Conservation (phyloP, 768 basidiomycete genomes). For the Sarcodon aspratus region DNA sequence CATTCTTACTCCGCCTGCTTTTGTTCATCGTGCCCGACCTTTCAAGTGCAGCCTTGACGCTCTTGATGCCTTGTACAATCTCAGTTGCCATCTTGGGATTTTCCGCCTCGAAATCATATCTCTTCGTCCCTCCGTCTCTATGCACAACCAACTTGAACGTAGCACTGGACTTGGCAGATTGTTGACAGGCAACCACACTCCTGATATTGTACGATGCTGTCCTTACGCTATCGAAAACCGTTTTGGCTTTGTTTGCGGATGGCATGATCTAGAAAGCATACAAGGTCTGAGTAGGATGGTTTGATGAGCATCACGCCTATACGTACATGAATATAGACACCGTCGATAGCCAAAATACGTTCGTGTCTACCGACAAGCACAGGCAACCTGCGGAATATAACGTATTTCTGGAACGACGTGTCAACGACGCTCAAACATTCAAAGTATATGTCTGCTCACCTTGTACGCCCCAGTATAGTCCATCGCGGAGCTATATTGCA, state of each 20-base stretch:
- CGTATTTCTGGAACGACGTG: constrained; percentile 57
- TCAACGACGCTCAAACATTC: neutral
- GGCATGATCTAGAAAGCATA: constrained; percentile 66
- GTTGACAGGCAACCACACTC: constrained; percentile 73
- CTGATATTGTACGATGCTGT: constrained; percentile 91
- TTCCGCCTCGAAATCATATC: constrained; percentile 97
- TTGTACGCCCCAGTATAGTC: constrained; percentile 85
- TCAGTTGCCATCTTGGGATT: constrained; percentile 72
- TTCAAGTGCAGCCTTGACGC: constrained; percentile 53
- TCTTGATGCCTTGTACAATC: constrained; percentile 64
- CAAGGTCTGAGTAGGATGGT: constrained; percentile 5
- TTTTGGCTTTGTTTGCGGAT: constrained; percentile 62
- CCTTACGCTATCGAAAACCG: constrained; percentile 81
- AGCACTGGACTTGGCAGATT: constrained; percentile 68
- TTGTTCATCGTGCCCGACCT: constrained; percentile 52
- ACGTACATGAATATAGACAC: constrained; percentile 81
- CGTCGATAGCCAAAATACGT: constrained; percentile 87
- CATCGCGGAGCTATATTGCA: constrained; percentile 39
- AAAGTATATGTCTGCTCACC: constrained; percentile 24
- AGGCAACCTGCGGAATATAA: constrained; percentile 88
- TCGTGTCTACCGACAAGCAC: constrained; percentile 89
- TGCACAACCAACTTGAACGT: constrained; percentile 86
- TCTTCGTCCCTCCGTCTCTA: constrained; percentile 62
- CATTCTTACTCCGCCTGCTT: constrained; percentile 52
- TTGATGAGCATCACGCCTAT: neutral